A percentile compares a stretch with the other conserved stretches of the same genome.
These are phyloP conservation scores for Backusella australiensis DNA, from an alignment of 192 early-diverging fungal genomes.

Conservation along the genomic window DNA sequence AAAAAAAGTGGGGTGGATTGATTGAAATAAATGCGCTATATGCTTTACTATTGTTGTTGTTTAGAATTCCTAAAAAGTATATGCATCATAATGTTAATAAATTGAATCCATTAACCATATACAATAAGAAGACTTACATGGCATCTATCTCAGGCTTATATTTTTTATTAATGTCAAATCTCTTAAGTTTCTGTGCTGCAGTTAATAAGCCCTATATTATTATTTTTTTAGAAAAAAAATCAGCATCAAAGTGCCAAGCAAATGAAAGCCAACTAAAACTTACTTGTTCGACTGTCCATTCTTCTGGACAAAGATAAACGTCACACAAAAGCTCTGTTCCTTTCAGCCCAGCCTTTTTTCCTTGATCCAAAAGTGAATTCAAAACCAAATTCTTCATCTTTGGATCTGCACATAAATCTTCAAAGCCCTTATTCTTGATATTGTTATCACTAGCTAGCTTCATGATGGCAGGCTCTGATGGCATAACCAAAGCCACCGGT, in stretches of 20 bases:
- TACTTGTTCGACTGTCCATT: conserved; percentile 91
- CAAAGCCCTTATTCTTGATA: conserved; percentile 39
- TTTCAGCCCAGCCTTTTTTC: conserved; percentile 66
- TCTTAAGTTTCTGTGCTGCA: conserved; percentile 93
- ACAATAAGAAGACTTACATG: conserved; percentile 35
- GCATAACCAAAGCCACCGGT: conserved; percentile 77
- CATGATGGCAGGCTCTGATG: conserved; percentile 54
- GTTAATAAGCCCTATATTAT: conserved; percentile 64
- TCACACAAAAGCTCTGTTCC: conserved; percentile 69
- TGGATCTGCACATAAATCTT: conserved; percentile 48
- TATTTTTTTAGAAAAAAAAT: not conserved
- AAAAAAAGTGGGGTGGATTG: not conserved
- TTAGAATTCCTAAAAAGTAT: not conserved
- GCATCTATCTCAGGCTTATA: conserved; percentile 61
- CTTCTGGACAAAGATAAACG: conserved; percentile 66
- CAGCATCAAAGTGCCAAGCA: not conserved
- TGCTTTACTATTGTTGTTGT: not conserved
- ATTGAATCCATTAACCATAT: not conserved
- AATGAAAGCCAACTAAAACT: conserved; percentile 24
- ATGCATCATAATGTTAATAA: not conserved
- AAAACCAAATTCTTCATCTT: conserved; percentile 54
- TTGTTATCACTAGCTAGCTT: conserved; percentile 45
- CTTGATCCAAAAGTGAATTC: conserved; percentile 45
- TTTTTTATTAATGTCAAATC: conserved; percentile 68
- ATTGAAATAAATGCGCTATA: not conserved